These are phyloP conservation scores for Boletus rex-veris DNA, from an alignment of 768 basidiomycete species.

Conservation along the genomic window DNA sequence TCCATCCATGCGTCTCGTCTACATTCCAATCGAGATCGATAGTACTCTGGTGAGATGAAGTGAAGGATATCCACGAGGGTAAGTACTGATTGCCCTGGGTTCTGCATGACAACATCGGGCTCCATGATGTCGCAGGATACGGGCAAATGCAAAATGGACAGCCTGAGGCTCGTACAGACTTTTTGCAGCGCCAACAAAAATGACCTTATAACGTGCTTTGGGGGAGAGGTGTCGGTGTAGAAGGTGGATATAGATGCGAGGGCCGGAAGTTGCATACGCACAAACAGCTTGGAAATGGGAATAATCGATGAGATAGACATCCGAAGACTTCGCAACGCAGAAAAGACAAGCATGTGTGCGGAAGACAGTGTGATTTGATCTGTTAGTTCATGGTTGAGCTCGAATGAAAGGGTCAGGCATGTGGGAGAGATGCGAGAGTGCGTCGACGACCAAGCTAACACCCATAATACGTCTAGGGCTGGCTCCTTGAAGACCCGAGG, in stretches of 20 bases:
- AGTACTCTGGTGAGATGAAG: too few relatives aligned
- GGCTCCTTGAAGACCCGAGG: too few relatives aligned
- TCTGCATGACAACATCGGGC: too few relatives aligned
- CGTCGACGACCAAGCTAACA: neutral
- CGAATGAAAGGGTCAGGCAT: neutral
- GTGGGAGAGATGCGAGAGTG: neutral
- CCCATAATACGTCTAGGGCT: too few relatives aligned
- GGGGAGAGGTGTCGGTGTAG: neutral
- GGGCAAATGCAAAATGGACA: too few relatives aligned
- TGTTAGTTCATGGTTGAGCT: neutral
- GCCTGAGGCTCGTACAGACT: neutral
- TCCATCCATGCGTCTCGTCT: neutral
- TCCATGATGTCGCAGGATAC: too few relatives aligned
- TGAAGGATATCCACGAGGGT: too few relatives aligned
- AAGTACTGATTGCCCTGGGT: too few relatives aligned
- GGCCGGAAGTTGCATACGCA: neutral
- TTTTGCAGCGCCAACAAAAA: neutral
- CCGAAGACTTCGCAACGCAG: neutral
- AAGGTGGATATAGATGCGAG: neutral
- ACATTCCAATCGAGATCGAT: neutral
- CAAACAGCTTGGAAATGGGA: neutral
- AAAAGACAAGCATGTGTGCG: neutral
- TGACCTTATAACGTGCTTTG: neutral
- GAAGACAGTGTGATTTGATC: too few relatives aligned
- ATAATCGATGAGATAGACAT: neutral